Evolutionary conservation across 176 grass and related monocot genomes (phyloP).

Genomic region (Neostapfia colusana): DNA sequence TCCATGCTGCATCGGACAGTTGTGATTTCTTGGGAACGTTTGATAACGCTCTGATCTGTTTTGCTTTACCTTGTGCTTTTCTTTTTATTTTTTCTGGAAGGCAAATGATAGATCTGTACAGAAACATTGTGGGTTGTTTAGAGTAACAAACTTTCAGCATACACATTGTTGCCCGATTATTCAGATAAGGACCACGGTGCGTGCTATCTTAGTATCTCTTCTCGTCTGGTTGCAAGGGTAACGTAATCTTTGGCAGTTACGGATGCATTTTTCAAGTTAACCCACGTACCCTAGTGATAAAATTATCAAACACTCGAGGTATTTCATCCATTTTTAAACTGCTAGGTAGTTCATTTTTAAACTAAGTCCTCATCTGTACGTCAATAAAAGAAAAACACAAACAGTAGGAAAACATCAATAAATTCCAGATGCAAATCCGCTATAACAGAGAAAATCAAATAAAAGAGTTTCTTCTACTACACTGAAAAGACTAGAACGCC

Average conservation of each 20-base stretch:
- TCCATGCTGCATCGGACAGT: neutral
- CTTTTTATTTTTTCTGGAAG: neutral
- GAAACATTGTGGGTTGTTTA: neutral
- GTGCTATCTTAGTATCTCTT: no score
- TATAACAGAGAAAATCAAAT: constrained; percentile 26
- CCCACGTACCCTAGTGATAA: no score
- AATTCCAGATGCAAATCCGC: constrained; percentile 42
- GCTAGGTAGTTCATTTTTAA: no score
- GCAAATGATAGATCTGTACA: constrained; percentile 1
- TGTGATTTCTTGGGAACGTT: neutral
- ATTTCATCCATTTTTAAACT: no score
- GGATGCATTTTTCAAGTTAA: no score
- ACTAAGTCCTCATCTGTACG: no score
- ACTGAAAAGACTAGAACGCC: neutral
- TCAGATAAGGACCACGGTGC: neutral
- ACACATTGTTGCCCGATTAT: neutral
- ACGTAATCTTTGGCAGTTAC: no score
- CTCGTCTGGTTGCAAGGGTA: no score
- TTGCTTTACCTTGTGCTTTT: neutral
- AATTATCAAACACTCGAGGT: no score
- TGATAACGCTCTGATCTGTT: neutral
- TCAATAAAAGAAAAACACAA: no score
- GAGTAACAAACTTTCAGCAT: neutral
- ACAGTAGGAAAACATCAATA: no score
- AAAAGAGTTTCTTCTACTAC: constrained; percentile 39